phyloP scores from a whole-genome alignment of 2,329 filamentous ascomycete species.

The Hawksworthiomyces lignivorus region DNA sequence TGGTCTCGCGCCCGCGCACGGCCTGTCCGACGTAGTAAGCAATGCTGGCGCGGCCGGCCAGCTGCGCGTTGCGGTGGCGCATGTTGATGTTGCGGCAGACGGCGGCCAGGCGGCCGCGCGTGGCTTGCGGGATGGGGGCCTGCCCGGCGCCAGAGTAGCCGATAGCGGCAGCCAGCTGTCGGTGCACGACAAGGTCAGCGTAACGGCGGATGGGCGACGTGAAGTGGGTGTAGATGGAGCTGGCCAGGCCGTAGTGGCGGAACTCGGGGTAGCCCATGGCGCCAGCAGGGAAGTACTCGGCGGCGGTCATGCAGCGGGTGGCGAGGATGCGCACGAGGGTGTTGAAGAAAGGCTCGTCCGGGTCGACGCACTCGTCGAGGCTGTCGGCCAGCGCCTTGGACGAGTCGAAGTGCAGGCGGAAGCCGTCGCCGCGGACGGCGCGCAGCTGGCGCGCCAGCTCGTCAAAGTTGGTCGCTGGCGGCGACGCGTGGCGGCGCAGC shows the following conservation, averaged over 20 bases:
- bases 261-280: conserved; percentile 91
- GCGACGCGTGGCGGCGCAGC: conserved; percentile 82
- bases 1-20: conserved; percentile 64
- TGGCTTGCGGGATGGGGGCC: conserved; percentile 73
- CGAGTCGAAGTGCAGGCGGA: conserved; percentile 75
- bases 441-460: conserved; percentile 86
- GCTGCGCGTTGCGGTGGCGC: conserved; percentile 92
- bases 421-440: conserved; percentile 58
- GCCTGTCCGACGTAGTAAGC: conserved; percentile 98
- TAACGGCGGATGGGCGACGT: conserved; percentile 96
- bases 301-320: conserved; percentile 97
- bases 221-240: conserved; percentile 97
- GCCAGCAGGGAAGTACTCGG: conserved; percentile 95
- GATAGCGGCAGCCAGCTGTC: conserved; percentile 87
- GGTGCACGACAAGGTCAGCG: conserved; percentile 75
- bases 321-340: conserved; percentile 95
- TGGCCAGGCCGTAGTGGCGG: conserved; percentile 92
- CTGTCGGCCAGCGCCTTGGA: conserved; percentile 92
- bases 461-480: conserved; percentile 94
- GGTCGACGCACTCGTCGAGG: conserved; percentile 75
- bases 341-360: conserved; percentile 90
- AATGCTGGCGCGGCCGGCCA: conserved; percentile 87
- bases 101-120: conserved; percentile 76
- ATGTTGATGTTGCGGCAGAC: conserved; percentile 99
- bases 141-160: conserved; percentile 88